These are phyloP conservation scores for Chlamydomonas sp. DNA, from an alignment of 139 green algal species.

Conservation along the genomic window DNA sequence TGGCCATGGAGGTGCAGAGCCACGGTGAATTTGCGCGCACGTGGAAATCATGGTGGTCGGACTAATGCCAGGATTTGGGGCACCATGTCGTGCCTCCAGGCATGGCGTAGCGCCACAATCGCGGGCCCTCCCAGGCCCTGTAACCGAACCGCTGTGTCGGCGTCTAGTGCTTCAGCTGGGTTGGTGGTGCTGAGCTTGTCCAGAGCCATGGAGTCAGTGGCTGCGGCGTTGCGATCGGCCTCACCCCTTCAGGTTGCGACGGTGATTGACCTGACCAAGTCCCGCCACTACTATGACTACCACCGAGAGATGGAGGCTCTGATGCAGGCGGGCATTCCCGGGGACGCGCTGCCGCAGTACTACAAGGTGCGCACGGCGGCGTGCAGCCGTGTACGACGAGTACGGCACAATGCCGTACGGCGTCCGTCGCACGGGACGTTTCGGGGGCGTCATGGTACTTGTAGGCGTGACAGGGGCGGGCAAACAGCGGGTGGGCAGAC, in stretches of 20 bases:
- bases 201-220: neutral
- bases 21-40: no score
- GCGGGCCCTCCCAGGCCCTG: neutral
- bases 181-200: neutral
- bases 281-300: conserved; percentile 88
- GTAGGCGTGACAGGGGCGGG: no score
- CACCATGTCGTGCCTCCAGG: neutral
- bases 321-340: neutral
- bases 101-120: neutral
- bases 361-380: neutral
- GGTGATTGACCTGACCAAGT: conserved; percentile 96
- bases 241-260: conserved; percentile 64
- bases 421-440: no score
- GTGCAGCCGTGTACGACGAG: neutral
- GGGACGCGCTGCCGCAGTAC: neutral
- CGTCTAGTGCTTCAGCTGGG: neutral
- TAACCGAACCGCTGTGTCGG: neutral
- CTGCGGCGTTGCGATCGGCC: neutral
- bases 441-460: no score
- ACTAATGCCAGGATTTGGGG: neutral
- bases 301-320: conserved; percentile 58
- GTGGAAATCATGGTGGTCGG: no score
- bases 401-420: neutral
- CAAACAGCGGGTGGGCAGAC: no score
- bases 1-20: no score